Evolutionary conservation across 495 filamentous ascomycete species (phyloP), one percentile per base, ranked within the genome.

Genomic region (Aspergillus bridgeri): DNA sequence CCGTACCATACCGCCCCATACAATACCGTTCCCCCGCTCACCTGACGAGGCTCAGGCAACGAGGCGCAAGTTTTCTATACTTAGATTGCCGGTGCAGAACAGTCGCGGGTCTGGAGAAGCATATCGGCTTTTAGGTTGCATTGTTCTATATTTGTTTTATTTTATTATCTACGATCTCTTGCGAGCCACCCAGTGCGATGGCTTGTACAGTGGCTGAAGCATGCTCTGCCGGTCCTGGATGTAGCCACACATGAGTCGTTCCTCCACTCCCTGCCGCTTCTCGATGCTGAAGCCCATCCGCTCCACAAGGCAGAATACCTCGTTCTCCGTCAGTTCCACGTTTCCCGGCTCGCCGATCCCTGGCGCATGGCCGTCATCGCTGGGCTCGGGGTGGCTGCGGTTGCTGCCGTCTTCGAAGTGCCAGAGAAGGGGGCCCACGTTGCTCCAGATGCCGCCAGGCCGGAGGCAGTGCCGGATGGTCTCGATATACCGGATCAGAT

Each of bases 361-460:
- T 27, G 13, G 15, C 3, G 21, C 11, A 7, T 70, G 56, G 24
- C 64, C 48, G 5, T 75, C 65, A 5, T 23, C 52, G 19, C 60
- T 56, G 23, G 57, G 42, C 15, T 50, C 49, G 4, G 42, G 51
- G 44, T 59, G 69, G 15, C 67, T 75, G 51, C 71, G 73, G 53
- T 82, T 72, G 53, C 76, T 71, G 9, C 70, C 75, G 20, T 81
- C 77, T 61, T 87, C 86, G 65, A 89, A 94, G 65, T 97, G 92
- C 91, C 91, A 98, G 19, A 96, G 77, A 46, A 98, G 73, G 9
- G 94, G 94, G 0, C 94, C 94, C 20, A 94, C 72, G 70, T 98
- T 98, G 60, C 92, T 85, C 80, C 94, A 91, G 7, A 95, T 54
- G 3, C 94, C 94, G 20, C 87, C 86, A 0, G 85, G 77, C 61